Conservation (phyloP, 108 stramenopile species). For the Pseudonitzschia multistriata region DNA sequence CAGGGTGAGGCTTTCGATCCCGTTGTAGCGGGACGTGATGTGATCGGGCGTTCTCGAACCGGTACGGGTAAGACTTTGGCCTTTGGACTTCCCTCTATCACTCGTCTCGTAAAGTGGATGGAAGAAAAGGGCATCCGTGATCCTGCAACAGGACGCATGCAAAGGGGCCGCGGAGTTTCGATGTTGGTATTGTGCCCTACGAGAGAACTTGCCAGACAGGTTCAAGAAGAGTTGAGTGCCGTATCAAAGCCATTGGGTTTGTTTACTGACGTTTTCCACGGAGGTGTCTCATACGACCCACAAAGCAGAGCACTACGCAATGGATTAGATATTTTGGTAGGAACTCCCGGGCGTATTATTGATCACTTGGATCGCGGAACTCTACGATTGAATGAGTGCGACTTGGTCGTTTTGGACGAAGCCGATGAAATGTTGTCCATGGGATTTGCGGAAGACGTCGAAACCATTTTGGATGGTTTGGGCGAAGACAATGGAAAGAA, state of each 20-base stretch:
- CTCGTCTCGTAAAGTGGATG: constrained; percentile 56
- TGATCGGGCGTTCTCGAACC: constrained; percentile 96
- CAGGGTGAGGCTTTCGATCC: constrained; percentile 91
- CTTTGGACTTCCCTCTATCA: constrained; percentile 93
- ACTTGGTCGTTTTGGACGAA: constrained; percentile 94
- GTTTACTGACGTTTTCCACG: constrained; percentile 88
- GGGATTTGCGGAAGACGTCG: constrained; percentile 99
- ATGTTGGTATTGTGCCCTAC: constrained; percentile 98
- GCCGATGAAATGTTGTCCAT: constrained; percentile 99
- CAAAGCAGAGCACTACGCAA: constrained; percentile 79
- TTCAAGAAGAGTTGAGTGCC: constrained; percentile 83
- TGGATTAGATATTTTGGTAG: constrained; percentile 96
- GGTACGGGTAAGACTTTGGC: constrained; percentile 99
- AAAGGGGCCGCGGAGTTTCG: constrained; percentile 79
- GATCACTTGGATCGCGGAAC: constrained; percentile 96
- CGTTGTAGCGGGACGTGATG: constrained; percentile 86
- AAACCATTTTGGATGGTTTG: constrained; percentile 82
- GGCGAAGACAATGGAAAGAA: constrained; percentile 66
- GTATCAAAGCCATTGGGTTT: constrained; percentile 79
- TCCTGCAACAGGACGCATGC: constrained; percentile 43
- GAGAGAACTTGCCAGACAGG: constrained; percentile 98
- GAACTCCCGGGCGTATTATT: constrained; percentile 97
- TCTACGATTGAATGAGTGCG: constrained; percentile 77
- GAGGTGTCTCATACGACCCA: constrained; percentile 94
- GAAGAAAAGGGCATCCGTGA: constrained; percentile 59